Evolutionary conservation across 331 rosid species (phyloP).

Genomic region (Malus hybrid): DNA sequence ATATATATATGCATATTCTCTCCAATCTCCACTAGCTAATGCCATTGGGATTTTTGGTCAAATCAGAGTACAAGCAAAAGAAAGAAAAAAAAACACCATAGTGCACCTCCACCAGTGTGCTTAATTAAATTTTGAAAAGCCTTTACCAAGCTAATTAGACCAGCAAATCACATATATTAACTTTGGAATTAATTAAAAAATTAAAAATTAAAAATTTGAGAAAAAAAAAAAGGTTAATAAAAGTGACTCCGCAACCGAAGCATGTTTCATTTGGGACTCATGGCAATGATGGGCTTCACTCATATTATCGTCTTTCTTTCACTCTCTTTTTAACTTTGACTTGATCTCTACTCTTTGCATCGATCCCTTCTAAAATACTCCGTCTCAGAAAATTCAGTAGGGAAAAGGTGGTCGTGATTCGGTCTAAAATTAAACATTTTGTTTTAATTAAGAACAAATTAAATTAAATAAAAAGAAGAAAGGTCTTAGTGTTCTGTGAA

Average conservation of each 20-base stretch:
- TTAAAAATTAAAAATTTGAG: background rate
- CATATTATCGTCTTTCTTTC: background rate
- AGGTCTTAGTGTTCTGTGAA: background rate
- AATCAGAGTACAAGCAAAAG: background rate
- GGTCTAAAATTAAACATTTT: constrained; percentile 5
- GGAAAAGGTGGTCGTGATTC: constrained; percentile 20
- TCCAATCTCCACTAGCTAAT: background rate
- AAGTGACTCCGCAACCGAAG: constrained; percentile 56
- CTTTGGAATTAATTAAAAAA: background rate
- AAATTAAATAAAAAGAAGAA: too few species aligned
- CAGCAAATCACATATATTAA: background rate
- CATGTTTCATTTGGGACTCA: constrained; percentile 40
- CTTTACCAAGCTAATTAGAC: background rate
- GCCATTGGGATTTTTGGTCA: background rate
- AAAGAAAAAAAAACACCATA: background rate
- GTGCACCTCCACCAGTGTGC: background rate
- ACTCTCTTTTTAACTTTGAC: constrained; percentile 17
- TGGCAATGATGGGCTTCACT: constrained; percentile 43
- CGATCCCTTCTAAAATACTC: constrained; percentile 75
- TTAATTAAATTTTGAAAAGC: background rate
- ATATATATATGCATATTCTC: too few species aligned
- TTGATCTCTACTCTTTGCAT: constrained; percentile 59
- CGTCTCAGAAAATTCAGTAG: constrained; percentile 18
- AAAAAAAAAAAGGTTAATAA: constrained; percentile 16
- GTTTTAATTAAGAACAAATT: background rate